These are phyloP conservation scores for Nitzschia putrida DNA, from an alignment of 108 stramenopile species.

Conservation along the genomic window DNA sequence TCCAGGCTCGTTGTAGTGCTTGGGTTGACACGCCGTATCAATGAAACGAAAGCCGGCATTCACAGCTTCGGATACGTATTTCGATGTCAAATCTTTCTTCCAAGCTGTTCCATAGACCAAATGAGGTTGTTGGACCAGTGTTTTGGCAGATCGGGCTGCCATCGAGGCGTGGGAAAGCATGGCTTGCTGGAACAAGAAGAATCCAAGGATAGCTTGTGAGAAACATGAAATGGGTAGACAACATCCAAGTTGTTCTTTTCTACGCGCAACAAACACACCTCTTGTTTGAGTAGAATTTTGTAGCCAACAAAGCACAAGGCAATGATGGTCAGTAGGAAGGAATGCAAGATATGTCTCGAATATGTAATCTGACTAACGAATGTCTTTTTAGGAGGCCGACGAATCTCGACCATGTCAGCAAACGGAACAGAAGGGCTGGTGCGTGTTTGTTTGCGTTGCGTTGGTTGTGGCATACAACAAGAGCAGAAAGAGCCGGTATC, in stretches of 20 bases:
- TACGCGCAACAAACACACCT: neutral
- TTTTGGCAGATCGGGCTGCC: constrained; percentile 33
- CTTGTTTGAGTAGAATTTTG: constrained; percentile 3
- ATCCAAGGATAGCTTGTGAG: neutral
- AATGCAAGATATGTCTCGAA: constrained; percentile 2
- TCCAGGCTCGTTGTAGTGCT: constrained; percentile 83
- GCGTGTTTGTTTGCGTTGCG: neutral
- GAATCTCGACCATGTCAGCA: constrained; percentile 5
- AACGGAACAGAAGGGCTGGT: neutral
- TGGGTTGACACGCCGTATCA: constrained; percentile 94
- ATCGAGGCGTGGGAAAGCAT: neutral
- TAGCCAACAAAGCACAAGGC: constrained; percentile 9
- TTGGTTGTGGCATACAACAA: neutral
- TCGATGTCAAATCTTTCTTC: constrained; percentile 86
- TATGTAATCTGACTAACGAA: constrained; percentile 16
- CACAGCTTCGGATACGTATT: constrained; percentile 72
- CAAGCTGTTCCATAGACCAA: constrained; percentile 88
- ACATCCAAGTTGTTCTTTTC: neutral
- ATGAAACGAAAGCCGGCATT: constrained; percentile 85
- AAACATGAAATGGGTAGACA: neutral
- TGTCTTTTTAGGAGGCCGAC: neutral
- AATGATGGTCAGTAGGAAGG: neutral
- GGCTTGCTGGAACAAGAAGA: neutral
- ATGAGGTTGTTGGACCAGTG: constrained; percentile 34
- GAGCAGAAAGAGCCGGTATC: neutral